phyloP scores from a whole-genome alignment of 805 yeast genomes.

The Saccharomyces kudriavzevii region DNA sequence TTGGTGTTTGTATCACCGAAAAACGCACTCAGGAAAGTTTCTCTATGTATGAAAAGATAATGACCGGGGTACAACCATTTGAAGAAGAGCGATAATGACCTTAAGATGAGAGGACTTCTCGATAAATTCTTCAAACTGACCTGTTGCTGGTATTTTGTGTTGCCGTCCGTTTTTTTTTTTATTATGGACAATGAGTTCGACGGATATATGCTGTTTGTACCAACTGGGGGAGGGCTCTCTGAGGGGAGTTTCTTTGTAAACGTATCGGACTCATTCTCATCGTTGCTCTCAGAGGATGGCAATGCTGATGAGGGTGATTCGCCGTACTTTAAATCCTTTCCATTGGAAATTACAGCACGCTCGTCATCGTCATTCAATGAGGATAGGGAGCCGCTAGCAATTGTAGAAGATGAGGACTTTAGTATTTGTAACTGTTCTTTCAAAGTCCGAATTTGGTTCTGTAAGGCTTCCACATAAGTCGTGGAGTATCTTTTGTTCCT shows the following conservation, averaged over 20 bases:
- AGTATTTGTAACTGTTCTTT: not conserved
- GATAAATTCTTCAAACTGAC: slow-evolving; percentile 16
- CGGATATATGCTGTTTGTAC: slow-evolving; percentile 23
- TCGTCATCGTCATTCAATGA: not conserved
- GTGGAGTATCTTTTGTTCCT: slow-evolving; percentile 39
- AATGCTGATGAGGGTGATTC: not conserved
- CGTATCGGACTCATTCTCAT: not conserved
- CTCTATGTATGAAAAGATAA: slow-evolving; percentile 50
- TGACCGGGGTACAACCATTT: slow-evolving; percentile 57
- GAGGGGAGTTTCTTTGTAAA: not conserved
- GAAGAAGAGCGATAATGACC: slow-evolving; percentile 33
- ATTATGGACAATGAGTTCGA: slow-evolving; percentile 20
- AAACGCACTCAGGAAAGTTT: slow-evolving; percentile 49
- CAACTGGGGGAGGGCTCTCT: slow-evolving; percentile 5
- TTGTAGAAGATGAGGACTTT: not conserved
- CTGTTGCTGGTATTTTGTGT: slow-evolving; percentile 6
- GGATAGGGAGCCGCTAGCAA: not conserved
- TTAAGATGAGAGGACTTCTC: slow-evolving; percentile 18
- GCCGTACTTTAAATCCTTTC: not conserved
- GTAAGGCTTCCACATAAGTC: slow-evolving; percentile 38
- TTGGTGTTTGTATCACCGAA: slow-evolving; percentile 33
- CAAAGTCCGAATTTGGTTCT: slow-evolving; percentile 12
- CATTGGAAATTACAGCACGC: not conserved
- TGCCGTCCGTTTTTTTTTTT: slow-evolving; percentile 5
- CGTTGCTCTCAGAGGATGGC: not conserved